Base-by-base conservation (phyloP, 2,329 filamentous ascomycete genomes). In the Teratosphaeria pseudoeucalypti region DNA sequence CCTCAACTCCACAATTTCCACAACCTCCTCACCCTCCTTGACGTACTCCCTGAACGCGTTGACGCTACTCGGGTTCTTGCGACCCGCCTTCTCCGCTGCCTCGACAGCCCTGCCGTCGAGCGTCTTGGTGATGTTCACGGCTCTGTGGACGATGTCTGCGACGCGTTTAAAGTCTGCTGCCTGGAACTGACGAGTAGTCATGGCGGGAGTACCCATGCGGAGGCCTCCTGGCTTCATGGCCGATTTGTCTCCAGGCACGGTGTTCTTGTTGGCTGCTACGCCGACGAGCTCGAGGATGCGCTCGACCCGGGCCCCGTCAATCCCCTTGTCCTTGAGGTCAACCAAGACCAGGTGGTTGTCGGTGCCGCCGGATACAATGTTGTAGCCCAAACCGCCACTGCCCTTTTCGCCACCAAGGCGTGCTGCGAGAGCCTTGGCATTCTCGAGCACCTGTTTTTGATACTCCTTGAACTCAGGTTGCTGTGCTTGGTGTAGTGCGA, bases 211-310 rank as follows among this genome's bases (percentile, higher is more conserved):
- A 59, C 94, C 94, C 77, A 99, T 92, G 66, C 94, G 87, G 65
- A 99, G 82, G 64, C 94, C 94, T 66, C 92, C 92, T 14, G 94
- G 94, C 64, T 92, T 90, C 71, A 99, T 83, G 1, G 94, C 94
- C 0, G 91, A 96, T 72, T 87, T 90, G 77, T 99, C 94, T 52
- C 92, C 94, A 1, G 94, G 94, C 0, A 96, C 92, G 7, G 94
- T 96, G 79, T 99, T 99, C 83, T 99, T 99, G 82, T 99, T 99
- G 73, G 89, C 88, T n/a, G 94, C 94, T 57, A 97, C 95, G 81
- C 95, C 95, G 77, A 96, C 94, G 75, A 95, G 89, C 81, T 99
- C 94, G 19, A 99, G 86, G 60, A 99, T 86, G 60, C 90, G 87
- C 83, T 99, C 94, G 52, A 97, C 89, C 75, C 94, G 90, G 59